Evolutionary conservation across 2,329 filamentous ascomycete species (phyloP), one percentile per base, ranked within the genome.

Genomic region (Periconia sp.): DNA sequence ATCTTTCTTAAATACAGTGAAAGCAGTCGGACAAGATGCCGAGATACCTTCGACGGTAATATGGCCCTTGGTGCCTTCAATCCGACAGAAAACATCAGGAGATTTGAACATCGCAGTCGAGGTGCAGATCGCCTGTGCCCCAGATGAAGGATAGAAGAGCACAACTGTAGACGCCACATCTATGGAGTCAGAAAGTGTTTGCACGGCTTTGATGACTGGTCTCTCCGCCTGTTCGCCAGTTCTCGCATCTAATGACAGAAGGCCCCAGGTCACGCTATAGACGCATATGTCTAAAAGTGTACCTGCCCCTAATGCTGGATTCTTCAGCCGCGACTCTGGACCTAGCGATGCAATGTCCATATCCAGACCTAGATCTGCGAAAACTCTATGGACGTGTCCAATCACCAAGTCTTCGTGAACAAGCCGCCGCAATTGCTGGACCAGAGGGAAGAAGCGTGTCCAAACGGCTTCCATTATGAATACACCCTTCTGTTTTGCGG

Each of bases 211-310:
- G 19, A 51, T 42, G 10, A 19, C 22, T 7, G 44, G 29, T 2
- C 18, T 19, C 32, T 43, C 36, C 13, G 35, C 35, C 19, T 33
- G 22, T 18, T 24, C 23, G 51, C 89, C 80, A 2, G 69, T 59
- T 42, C 86, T 80, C 1, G 83, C 78, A 8, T 82, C 72, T 4
- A 91, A 83, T 32, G 84, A 85, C 71, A 92, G 87, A 77, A 91
- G 91, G n/a, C 91, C 79, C 89, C 89, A 95, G 21, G 88, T 92
- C 46, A 95, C 72, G 32, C 87, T 82, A 74, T 95, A 95, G 66
- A 95, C 85, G 48, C 89, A 89, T 43, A 95, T 75, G 66, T 94
- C 89, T 38, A 95, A 78, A 41, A 94, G 74, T 3, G 84, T 85
- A 38, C 89, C 89, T 22, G 89, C 89, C 0, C 89, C 89, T 32